Base-by-base conservation (phyloP, 176 grass and related monocot species). In the barley (Hordeum vulgare) region DNA sequence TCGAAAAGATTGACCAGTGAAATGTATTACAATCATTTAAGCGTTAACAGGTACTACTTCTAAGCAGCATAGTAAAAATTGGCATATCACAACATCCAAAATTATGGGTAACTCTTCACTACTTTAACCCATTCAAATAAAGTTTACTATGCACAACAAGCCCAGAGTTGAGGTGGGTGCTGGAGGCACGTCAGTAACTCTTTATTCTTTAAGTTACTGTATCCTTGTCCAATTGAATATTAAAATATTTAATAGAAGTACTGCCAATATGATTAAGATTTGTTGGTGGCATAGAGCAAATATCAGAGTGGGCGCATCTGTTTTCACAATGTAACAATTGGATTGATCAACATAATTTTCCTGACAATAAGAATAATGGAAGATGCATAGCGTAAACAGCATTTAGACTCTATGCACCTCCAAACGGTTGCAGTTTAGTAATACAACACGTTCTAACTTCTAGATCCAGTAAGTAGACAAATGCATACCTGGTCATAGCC, bases 401-500 rank as follows among this genome's bases (percentile, higher is more conserved):
- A 54, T 59, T 23, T 39, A 81, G 11, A 66, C 39, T 64, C 37
- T 79, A 18, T 10, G 64, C 27, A 68, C 20, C 47, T 66, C 63
- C 44, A 66, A 15, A 56, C 59, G 25, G 41, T 82, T 70, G n/a
- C 26, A 70, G 21, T 69, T 57, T 39, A 36, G 69, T 57, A 68
- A 12, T 58, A 56, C n/a, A 70, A 0, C 14, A 71, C 53, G 39
- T 17, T 58, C 23, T 40, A 54, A 39, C 33, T 57, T 82, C 35
- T 44, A 60, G 53, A 59, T 71, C n/a, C 79, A 71, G 25, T 26
- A 78, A 78, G 60, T 77, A 18, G 31, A 82, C 20, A 63, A 57
- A 51, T 73, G 68, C 24, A 54, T 87, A 94, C 93, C 96, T 93
- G 90, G 36, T 95, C 89, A 80, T 98, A 98, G 64, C 96, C 96